Conservation (phyloP, 2,329 filamentous ascomycete genomes). For the Blumeria hordei region DNA sequence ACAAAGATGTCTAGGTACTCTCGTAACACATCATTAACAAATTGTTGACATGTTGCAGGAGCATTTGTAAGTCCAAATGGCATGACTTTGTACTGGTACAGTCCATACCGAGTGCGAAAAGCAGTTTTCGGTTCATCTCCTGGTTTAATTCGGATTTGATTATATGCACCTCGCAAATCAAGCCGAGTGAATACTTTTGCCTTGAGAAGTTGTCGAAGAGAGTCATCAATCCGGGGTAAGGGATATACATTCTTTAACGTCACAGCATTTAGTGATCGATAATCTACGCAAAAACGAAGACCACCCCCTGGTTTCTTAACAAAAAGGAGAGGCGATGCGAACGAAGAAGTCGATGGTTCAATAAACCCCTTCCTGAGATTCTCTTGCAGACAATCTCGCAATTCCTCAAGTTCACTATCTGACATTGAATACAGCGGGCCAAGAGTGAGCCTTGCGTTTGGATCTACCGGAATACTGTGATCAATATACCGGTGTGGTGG, state of each 20-base stretch:
- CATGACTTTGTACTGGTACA: not conserved
- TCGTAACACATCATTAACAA: not conserved
- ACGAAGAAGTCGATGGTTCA: not conserved
- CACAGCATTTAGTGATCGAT: not conserved
- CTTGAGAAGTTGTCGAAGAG: not conserved
- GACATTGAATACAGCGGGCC: not conserved
- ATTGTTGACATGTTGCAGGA: not conserved
- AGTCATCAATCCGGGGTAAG: not conserved
- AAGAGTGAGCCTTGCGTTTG: not conserved
- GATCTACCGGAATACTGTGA: not conserved
- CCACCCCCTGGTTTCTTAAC: not conserved
- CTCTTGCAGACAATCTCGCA: constrained; percentile 1
- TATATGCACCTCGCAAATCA: not conserved
- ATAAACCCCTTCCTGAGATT: constrained; percentile 3
- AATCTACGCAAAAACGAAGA: not conserved
- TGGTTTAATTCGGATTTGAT: constrained; percentile 1
- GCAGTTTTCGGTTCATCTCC: not conserved
- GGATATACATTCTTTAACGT: not conserved
- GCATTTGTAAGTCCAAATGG: not conserved
- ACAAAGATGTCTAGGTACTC: constrained; percentile 1
- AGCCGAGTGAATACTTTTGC: not conserved
- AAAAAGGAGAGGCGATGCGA: not conserved
- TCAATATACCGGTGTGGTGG: not conserved
- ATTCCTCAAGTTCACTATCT: not conserved
- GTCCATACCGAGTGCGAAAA: not conserved